A percentile compares a stretch with the other conserved stretches of the same genome.
Conservation (phyloP, 2,329 filamentous ascomycete genomes). For the Alternaria sp. region DNA sequence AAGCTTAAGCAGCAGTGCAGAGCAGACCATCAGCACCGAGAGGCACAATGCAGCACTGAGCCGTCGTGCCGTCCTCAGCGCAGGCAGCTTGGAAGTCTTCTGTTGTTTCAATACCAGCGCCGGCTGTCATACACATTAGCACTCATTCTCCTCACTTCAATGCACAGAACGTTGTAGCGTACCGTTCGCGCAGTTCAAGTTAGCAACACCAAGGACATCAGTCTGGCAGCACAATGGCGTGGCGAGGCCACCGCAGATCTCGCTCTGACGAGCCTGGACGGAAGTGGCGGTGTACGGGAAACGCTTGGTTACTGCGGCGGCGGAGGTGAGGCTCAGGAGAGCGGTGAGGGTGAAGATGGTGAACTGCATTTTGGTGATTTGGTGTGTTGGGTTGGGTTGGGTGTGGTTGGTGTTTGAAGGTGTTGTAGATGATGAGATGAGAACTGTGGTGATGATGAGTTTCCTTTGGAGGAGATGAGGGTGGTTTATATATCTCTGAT, state of each 20-base stretch:
- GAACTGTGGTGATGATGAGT: not conserved
- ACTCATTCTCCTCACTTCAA: no score
- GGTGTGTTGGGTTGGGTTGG: not conserved
- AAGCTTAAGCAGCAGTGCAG: conserved; percentile 21
- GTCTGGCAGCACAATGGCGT: conserved; percentile 28
- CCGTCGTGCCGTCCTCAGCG: conserved; percentile 16
- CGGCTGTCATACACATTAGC: no score
- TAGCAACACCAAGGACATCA: conserved; percentile 19
- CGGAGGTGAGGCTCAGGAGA: conserved; percentile 18
- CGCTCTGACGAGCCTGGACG: conserved; percentile 4
- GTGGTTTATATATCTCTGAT: not conserved
- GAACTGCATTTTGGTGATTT: conserved; percentile 18
- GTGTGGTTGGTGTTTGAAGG: not conserved
- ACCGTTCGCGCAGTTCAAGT: conserved; percentile 28
- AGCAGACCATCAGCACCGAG: conserved; percentile 20
- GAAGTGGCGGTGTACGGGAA: not conserved
- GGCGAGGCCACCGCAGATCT: conserved; percentile 19
- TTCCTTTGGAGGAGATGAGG: no score
- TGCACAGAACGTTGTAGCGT: no score
- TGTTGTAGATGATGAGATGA: not conserved
- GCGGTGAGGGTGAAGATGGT: conserved; percentile 13
- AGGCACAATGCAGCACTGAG: conserved; percentile 26
- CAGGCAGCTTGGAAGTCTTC: conserved; percentile 21
- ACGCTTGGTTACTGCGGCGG: conserved; percentile 10
- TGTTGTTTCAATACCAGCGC: conserved; percentile 6